phyloP scores from a whole-genome alignment of 176 grass and related monocot genomes.

The Eleusine coracana region DNA sequence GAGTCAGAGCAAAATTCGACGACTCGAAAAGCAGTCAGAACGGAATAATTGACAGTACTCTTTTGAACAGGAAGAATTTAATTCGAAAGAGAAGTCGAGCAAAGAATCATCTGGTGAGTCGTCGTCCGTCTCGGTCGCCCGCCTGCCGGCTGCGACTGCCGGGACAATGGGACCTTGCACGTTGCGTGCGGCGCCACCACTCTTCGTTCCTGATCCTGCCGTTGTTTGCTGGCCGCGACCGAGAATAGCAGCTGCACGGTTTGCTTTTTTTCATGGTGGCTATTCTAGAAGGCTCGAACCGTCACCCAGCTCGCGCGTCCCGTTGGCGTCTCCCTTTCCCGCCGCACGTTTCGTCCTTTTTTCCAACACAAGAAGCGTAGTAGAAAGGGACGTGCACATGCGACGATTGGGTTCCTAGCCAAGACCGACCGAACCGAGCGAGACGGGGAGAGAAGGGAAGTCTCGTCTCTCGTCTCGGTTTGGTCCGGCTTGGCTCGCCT shows the following conservation, averaged over 20 bases:
- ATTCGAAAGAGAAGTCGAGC: neutral
- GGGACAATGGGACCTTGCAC: neutral
- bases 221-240: neutral
- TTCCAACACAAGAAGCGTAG: neutral
- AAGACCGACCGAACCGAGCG: neutral
- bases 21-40: neutral
- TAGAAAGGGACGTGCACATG: constrained; percentile 29
- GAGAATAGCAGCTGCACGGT: constrained; percentile 1
- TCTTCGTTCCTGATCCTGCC: neutral
- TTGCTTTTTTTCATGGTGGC: neutral
- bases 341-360: constrained; percentile 29
- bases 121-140: neutral
- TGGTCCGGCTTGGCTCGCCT: neutral
- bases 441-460: too few species aligned
- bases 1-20: neutral
- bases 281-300: neutral
- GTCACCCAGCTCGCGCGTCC: neutral
- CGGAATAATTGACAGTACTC: neutral
- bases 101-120: neutral
- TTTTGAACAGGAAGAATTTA: neutral
- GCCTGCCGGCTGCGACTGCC: neutral
- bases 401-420: neutral
- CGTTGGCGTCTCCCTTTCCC: neutral
- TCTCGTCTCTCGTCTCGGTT: neutral
- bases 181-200: neutral